Evolutionary conservation across 768 basidiomycete genomes (phyloP), one percentile per base, ranked within the genome.

Genomic region (Boletellus sp.): DNA sequence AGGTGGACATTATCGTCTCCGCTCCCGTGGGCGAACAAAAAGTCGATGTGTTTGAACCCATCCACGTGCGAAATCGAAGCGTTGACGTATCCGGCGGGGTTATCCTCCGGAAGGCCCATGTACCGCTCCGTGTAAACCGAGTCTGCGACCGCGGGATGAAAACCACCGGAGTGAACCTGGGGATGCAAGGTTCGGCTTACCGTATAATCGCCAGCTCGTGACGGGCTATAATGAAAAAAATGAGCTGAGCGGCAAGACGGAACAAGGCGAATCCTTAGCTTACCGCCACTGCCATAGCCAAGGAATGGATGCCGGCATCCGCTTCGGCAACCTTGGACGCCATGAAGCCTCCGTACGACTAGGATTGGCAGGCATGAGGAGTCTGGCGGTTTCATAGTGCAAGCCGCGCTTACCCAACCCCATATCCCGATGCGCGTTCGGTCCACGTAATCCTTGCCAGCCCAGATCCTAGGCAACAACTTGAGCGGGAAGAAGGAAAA

Each of bases 271-370:
- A 31, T 45, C 22, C 45, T 35, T 3, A 75, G 7, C 87, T 64
- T 58, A 92, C 90, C 48, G 93, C 93, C 31, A 96, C 83, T 3
- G 92, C 79, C 79, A 95, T 96, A 6, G 90, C 91, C 40, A 98
- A 74, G 4, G 87, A 85, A 70, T 98, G 93, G 13, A 97, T 80
- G 6, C 87, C 87, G 15, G 90, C 93, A 64, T 90, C 78, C 5
- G 90, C 87, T 71, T 99, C 96, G 12, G 90, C 80, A 4, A 95
- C 83, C 65, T 98, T 98, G 50, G 87, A 81, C 48, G 88, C 87
- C 87, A 98, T 90, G 70, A 92, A 99, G 0, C 96, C 95, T 10
- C 95, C 95, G 60, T 94, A 97, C 9, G 90, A 93, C 94, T 94
- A 58, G 13, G 24, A 26, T 34, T 9, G 28, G 22, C 13, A 39